Percentiles rank a stretch among this genome's conserved stretches.
Evolutionary conservation across 2,329 filamentous ascomycete species (phyloP).

Genomic region (Hymenoscyphus fraxineus): DNA sequence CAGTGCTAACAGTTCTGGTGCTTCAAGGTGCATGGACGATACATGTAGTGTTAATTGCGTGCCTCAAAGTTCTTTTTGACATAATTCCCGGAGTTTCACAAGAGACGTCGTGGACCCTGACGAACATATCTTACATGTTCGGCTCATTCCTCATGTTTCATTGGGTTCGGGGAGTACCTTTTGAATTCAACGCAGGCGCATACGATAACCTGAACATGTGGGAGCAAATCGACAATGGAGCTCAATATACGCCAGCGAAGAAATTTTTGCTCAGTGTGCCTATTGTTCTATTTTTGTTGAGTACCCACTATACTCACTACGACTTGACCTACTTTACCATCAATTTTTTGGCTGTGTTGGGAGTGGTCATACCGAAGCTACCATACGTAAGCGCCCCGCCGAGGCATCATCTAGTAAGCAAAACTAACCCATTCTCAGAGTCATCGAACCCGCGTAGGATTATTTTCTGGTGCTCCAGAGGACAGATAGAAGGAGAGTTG

Average conservation of each 20-base stretch:
- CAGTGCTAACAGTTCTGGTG: conserved; percentile 17
- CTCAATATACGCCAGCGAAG: conserved; percentile 97
- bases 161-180: conserved; percentile 94
- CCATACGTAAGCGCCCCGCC: conserved; percentile 67
- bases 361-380: conserved; percentile 92
- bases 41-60: conserved; percentile 86
- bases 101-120: conserved; percentile 97
- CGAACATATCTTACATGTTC: conserved; percentile 99
- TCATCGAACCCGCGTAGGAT: conserved; percentile 72
- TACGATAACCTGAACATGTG: conserved; percentile 99
- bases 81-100: conserved; percentile 94
- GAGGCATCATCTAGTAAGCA: not conserved
- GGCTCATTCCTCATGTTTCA: conserved; percentile 99
- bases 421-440: conserved; percentile 49
- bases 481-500: conserved; percentile 41
- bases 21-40: conserved; percentile 89
- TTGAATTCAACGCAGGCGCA: conserved; percentile 97
- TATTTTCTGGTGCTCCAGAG: conserved; percentile 67
- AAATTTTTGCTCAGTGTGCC: conserved; percentile 96
- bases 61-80: conserved; percentile 94
- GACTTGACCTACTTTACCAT: conserved; percentile 95
- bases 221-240: conserved; percentile 99
- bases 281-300: conserved; percentile 89
- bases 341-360: conserved; percentile 89
- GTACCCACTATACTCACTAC: conserved; percentile 99